Conservation (phyloP, 2,329 filamentous ascomycete species). For the Echinosphaeria canescens region DNA sequence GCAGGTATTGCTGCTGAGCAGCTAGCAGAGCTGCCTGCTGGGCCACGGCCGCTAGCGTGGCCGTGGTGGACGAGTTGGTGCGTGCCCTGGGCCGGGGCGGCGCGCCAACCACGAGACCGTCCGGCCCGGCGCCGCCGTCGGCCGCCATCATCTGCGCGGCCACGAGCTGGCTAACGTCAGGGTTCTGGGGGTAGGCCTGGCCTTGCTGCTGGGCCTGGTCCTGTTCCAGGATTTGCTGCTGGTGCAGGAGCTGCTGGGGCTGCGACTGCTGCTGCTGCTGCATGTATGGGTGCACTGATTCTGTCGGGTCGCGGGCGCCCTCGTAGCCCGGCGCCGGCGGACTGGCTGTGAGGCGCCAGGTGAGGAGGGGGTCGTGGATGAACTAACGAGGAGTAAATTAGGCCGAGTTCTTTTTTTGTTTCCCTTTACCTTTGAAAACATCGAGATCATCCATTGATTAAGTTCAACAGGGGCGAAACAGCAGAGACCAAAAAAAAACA, state of each 20-base stretch:
- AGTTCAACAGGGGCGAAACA: too few relatives aligned
- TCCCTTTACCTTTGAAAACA: too few relatives aligned
- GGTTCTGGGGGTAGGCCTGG: slow-evolving; percentile 14
- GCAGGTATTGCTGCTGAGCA: too few relatives aligned
- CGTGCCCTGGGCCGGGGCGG: slow-evolving; percentile 29
- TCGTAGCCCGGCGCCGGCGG: slow-evolving; percentile 49
- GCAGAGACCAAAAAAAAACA: too few relatives aligned
- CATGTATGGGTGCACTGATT: slow-evolving; percentile 21
- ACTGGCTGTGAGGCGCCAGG: slow-evolving; percentile 65
- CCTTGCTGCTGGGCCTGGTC: slow-evolving; percentile 38
- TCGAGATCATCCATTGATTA: too few relatives aligned
- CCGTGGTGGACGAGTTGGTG: slow-evolving; percentile 32
- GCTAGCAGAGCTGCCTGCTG: too few relatives aligned
- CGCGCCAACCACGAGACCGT: too few relatives aligned
- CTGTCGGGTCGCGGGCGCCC: too few relatives aligned
- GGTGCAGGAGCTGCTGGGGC: slow-evolving; percentile 28
- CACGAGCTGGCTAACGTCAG: slow-evolving; percentile 9
- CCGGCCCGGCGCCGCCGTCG: too few relatives aligned
- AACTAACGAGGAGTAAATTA: slow-evolving; percentile 52
- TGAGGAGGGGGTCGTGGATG: slow-evolving; percentile 97
- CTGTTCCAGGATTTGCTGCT: slow-evolving; percentile 47
- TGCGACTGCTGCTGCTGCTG: slow-evolving; percentile 42
- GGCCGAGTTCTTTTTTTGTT: too few relatives aligned
- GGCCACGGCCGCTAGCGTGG: slow-evolving; percentile 13
- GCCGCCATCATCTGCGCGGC: slow-evolving; percentile 5